Base-by-base conservation (phyloP, 371 early-diverging fungal species). In the Zopfochytrium polystomum region DNA sequence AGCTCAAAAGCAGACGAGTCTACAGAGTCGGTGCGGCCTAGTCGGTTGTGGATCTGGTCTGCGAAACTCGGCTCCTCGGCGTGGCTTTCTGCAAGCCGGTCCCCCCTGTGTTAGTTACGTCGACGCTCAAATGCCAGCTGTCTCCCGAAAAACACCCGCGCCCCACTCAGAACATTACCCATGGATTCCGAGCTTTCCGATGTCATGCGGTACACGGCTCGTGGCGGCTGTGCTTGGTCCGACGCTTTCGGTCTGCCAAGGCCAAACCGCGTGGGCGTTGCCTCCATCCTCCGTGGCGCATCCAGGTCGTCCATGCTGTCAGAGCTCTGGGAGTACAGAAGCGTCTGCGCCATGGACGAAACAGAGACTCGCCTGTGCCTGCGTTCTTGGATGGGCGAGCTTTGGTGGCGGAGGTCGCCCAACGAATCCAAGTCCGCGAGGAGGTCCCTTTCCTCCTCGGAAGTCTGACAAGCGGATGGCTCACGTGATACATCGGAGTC, bases 311-410 rank as follows among this genome's bases (percentile, higher is more conserved):
- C n/a, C 42, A 42, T 42, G 42, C 42, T 42, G 11, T 42, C 42
- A n/a, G 11, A 13, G n/a, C 42, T 42, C 13, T 42, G 13, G n/a
- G 42, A 11, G n/a, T 42, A 42, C n/a, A 42, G 11, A 42, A n/a
- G 11, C n/a, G 42, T 42, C 42, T 42, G 42, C 42, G 11, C 42
- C n/a, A 11, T 42, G 11, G 42, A 42, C 11, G 42, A 42, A 42
- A 42, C 42, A 13, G 42, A 42, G 11, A 42, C 42, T 42, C 42
- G 42, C n/a, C 42, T 42, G 42, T 42, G 42, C 11, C 42, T 11
- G n/a, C 42, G 42, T 42, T 42, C 42, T 42, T 42, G 42, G n/a
- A n/a, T 11, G 11, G 42, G 42, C n/a, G 42, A 42, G n/a, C n/a
- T n/a, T 13, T 42, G 42, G n/a, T n/a, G n/a, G n/a, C n/a, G n/a